These are phyloP conservation scores for Passalora sequoiae DNA, from an alignment of 2,329 filamentous ascomycete genomes.

Conservation along the genomic window DNA sequence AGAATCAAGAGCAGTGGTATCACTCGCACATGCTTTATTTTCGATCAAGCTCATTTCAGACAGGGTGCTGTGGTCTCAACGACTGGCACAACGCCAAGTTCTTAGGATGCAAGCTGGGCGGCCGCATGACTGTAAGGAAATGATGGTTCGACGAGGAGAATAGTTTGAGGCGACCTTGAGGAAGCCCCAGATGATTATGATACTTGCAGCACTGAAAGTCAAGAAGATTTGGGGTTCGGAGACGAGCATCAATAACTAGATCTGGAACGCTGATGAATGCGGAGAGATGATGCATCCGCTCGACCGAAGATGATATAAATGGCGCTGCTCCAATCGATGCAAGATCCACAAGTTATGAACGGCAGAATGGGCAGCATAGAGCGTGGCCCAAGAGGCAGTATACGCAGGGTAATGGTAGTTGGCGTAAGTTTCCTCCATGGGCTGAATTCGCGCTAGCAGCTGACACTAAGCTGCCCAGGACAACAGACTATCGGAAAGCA, in stretches of 20 bases:
- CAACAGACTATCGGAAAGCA: constrained; percentile 18
- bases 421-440: constrained; percentile 16
- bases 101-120: constrained; percentile 15
- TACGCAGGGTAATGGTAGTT: constrained; percentile 17
- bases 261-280: background rate
- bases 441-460: background rate
- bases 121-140: constrained; percentile 21
- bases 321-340: background rate
- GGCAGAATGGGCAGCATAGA: background rate
- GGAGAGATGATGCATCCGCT: constrained; percentile 15
- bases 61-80: constrained; percentile 22
- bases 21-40: constrained; percentile 25
- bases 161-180: constrained; percentile 10
- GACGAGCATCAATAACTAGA: constrained; percentile 1
- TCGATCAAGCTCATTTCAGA: constrained; percentile 24
- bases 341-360: background rate
- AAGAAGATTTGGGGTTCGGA: constrained; percentile 9
- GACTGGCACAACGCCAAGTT: constrained; percentile 24
- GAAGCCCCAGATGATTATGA: constrained; percentile 11
- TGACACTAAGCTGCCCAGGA: constrained; percentile 15
- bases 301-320: constrained; percentile 10
- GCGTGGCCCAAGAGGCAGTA: background rate
- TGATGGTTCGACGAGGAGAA: constrained; percentile 24
- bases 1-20: constrained; percentile 21
- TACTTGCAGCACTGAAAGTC: too few species aligned